Percentiles rank a stretch among this genome's conserved stretches.
Evolutionary conservation across 495 filamentous ascomycete species (phyloP).

Genomic region (Penicillium maclennaniae): DNA sequence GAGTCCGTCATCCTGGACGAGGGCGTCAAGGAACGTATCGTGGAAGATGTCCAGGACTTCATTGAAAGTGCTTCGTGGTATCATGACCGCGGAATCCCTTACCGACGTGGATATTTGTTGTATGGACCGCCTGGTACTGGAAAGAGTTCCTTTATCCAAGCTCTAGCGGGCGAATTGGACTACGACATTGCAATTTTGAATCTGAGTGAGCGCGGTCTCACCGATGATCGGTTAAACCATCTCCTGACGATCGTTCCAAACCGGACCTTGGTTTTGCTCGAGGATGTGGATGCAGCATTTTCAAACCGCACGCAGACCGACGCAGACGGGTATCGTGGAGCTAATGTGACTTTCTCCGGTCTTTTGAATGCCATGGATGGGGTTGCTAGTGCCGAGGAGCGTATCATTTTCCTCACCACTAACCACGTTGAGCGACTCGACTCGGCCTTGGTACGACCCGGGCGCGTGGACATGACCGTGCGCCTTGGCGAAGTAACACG

Average conservation of each 20-base stretch:
- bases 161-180: conserved; percentile 84
- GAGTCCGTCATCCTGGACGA: conserved; percentile 83
- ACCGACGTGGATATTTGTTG: conserved; percentile 87
- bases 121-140: conserved; percentile 93
- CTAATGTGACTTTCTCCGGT: conserved; percentile 93
- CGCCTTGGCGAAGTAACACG: conserved; percentile 81
- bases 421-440: conserved; percentile 91
- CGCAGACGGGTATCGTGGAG: conserved; percentile 80
- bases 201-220: conserved; percentile 86
- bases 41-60: conserved; percentile 83
- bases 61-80: conserved; percentile 80
- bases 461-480: conserved; percentile 89
- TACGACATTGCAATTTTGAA: conserved; percentile 95
- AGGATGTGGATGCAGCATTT: conserved; percentile 95
- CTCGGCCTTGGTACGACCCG: conserved; percentile 82
- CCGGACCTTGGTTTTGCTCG: conserved; percentile 80
- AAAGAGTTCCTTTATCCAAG: conserved; percentile 95
- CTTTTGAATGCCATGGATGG: conserved; percentile 92
- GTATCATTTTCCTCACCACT: conserved; percentile 90
- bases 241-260: conserved; percentile 84
- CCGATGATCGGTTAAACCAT: conserved; percentile 85
- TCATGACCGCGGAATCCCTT: conserved; percentile 89
- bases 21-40: conserved; percentile 81
- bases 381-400: conserved; percentile 90
- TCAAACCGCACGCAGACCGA: conserved; percentile 68